These are phyloP conservation scores for Naganishia albida DNA, from an alignment of 1,284 basidiomycete species.

Conservation along the genomic window DNA sequence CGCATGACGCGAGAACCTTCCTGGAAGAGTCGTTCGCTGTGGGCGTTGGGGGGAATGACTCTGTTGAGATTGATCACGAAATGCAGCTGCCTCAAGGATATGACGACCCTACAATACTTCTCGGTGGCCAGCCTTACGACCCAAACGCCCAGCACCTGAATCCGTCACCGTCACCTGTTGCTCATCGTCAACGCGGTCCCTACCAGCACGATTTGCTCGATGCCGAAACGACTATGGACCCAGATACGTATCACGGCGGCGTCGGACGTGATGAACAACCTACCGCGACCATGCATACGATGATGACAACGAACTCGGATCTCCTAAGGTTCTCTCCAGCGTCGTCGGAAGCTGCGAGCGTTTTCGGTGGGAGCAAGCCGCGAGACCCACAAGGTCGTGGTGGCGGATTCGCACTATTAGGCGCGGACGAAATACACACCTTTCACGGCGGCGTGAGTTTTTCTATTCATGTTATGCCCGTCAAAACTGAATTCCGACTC, in stretches of 20 bases:
- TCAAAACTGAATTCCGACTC: background rate
- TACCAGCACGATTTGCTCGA: constrained; percentile 35
- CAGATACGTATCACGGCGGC: constrained; percentile 27
- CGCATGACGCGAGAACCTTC: constrained; percentile 11
- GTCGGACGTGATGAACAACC: constrained; percentile 28
- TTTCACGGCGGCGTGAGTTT: constrained; percentile 46
- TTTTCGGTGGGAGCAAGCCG: constrained; percentile 36
- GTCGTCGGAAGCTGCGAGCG: constrained; percentile 37
- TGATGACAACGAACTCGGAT: constrained; percentile 28
- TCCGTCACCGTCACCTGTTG: background rate
- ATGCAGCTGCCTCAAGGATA: constrained; percentile 22
- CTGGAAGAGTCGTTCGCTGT: constrained; percentile 28
- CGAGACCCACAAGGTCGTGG: constrained; percentile 29
- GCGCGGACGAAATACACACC: constrained; percentile 53
- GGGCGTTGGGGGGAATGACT: constrained; percentile 35
- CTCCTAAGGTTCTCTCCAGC: constrained; percentile 27
- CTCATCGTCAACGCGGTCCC: background rate
- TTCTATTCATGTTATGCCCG: background rate
- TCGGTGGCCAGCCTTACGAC: constrained; percentile 14
- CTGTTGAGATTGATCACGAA: constrained; percentile 33
- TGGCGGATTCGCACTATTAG: constrained; percentile 42
- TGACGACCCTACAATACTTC: constrained; percentile 23
- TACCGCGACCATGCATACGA: constrained; percentile 28
- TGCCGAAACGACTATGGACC: constrained; percentile 26
- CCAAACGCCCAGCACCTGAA: constrained; percentile 1